Evolutionary conservation across 164 flowering plant genomes (phyloP).

Genomic region (Berberis thunbergii): DNA sequence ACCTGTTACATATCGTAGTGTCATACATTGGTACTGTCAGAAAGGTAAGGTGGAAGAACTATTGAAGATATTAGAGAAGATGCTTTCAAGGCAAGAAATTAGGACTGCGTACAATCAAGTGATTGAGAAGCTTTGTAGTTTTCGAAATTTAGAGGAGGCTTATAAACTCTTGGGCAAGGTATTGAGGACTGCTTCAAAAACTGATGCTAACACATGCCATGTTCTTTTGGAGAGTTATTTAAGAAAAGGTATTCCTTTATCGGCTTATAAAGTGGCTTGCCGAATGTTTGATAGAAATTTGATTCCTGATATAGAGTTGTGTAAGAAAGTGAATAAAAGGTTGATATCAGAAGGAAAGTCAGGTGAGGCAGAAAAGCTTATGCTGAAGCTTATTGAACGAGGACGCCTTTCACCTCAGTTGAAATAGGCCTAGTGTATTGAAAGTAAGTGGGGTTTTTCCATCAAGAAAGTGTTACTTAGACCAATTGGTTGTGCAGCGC

Average conservation of each 20-base stretch:
- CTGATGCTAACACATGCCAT: conserved; percentile 66
- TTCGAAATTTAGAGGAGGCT: conserved; percentile 66
- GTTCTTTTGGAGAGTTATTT: conserved; percentile 61
- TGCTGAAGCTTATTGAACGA: conserved; percentile 69
- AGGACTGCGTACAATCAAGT: conserved; percentile 68
- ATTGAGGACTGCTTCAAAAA: conserved; percentile 60
- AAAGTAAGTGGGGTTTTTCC: no score
- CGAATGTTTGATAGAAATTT: conserved; percentile 76
- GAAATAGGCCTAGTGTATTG: not conserved
- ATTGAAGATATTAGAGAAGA: conserved; percentile 55
- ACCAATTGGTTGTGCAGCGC: no score
- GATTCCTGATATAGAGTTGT: conserved; percentile 69
- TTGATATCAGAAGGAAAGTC: conserved; percentile 40
- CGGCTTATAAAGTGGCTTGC: conserved; percentile 72
- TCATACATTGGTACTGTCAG: conserved; percentile 69
- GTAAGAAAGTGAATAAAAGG: conserved; percentile 55
- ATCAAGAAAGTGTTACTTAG: no score
- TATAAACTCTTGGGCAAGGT: conserved; percentile 61
- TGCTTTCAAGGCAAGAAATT: conserved; percentile 49
- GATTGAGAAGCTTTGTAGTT: conserved; percentile 74
- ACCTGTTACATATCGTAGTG: conserved; percentile 66
- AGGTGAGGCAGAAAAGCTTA: conserved; percentile 69
- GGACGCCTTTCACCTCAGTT: conserved; percentile 36
- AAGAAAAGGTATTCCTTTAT: conserved; percentile 39
- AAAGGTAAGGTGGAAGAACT: conserved; percentile 59